phyloP scores from a whole-genome alignment of 306 rosid species.

The Quillaja saponaria region DNA sequence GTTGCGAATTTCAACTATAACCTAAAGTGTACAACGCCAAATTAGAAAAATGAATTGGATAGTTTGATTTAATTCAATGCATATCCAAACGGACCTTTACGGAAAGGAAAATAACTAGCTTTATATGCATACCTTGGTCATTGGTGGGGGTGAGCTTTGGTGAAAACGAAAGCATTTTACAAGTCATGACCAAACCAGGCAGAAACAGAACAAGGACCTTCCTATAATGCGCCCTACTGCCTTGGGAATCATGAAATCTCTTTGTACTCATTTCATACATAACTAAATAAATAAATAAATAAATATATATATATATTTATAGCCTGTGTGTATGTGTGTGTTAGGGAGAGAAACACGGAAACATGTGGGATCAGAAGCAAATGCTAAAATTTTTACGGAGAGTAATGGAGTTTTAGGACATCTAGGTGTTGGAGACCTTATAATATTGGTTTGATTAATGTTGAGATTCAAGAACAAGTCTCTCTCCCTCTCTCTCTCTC shows the following conservation, averaged over 20 bases:
- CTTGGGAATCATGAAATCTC: constrained; percentile 57
- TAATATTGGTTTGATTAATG: constrained; percentile 37
- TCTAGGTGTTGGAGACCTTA: constrained; percentile 43
- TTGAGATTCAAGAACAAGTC: constrained; percentile 30
- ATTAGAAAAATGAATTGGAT: constrained; percentile 28
- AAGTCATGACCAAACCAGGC: constrained; percentile 33
- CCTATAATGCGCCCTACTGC: constrained; percentile 41
- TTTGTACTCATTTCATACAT: constrained; percentile 17
- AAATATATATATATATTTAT: no score
- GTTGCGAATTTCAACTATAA: no score
- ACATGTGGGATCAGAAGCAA: constrained; percentile 52
- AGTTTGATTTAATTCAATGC: no score
- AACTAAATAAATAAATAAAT: no score
- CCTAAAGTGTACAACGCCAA: no score
- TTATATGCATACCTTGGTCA: constrained; percentile 19
- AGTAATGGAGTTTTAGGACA: constrained; percentile 40
- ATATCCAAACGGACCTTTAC: constrained; percentile 33
- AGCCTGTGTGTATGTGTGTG: no score
- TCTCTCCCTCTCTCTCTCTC: no score
- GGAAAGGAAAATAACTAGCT: constrained; percentile 18
- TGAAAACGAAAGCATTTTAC: constrained; percentile 42
- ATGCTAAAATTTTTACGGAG: constrained; percentile 38
- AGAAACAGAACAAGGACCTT: constrained; percentile 43
- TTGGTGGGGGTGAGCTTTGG: constrained; percentile 30
- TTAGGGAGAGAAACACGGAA: constrained; percentile 32